Percentiles rank a stretch among this genome's conserved stretches.
These are phyloP conservation scores for Gymnopilus junonius DNA, from an alignment of 768 basidiomycete genomes.

Conservation along the genomic window DNA sequence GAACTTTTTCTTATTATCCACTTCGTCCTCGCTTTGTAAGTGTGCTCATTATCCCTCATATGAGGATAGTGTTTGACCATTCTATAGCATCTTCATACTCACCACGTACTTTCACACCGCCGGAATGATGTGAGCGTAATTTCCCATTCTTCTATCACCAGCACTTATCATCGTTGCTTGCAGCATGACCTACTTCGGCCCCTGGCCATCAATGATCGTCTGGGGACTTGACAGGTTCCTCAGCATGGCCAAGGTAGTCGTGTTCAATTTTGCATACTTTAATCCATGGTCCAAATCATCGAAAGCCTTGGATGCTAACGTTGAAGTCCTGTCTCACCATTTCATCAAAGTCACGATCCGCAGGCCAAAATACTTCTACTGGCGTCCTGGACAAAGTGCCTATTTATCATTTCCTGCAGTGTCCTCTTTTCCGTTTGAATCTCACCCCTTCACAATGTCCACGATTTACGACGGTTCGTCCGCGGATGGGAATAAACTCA, in stretches of 20 bases:
- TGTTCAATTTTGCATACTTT: conserved; percentile 48
- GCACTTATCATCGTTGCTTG: neutral
- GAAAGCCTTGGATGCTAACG: conserved; percentile 37
- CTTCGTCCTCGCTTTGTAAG: conserved; percentile 43
- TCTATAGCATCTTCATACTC: conserved; percentile 39
- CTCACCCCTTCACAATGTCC: conserved; percentile 68
- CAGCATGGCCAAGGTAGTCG: conserved; percentile 47
- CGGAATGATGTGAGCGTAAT: conserved; percentile 29
- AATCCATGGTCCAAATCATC: conserved; percentile 18
- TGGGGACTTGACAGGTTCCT: conserved; percentile 61
- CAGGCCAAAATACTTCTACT: conserved; percentile 42
- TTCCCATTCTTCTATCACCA: neutral
- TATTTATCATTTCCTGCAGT: conserved; percentile 55
- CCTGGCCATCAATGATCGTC: conserved; percentile 56
- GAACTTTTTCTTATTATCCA: conserved; percentile 59
- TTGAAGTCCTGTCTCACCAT: conserved; percentile 19
- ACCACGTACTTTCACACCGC: conserved; percentile 46
- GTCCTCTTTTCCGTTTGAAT: conserved; percentile 49
- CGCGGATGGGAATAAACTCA: conserved; percentile 43
- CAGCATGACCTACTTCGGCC: conserved; percentile 38
- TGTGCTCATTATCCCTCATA: conserved; percentile 12
- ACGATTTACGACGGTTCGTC: conserved; percentile 33
- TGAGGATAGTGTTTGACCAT: neutral
- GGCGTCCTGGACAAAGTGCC: conserved; percentile 59
- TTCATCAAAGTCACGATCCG: conserved; percentile 51